Percentiles rank a stretch among this genome's conserved stretches.
Evolutionary conservation across 805 yeast genomes (phyloP).

Genomic region (Kregervanrija delftensis): DNA sequence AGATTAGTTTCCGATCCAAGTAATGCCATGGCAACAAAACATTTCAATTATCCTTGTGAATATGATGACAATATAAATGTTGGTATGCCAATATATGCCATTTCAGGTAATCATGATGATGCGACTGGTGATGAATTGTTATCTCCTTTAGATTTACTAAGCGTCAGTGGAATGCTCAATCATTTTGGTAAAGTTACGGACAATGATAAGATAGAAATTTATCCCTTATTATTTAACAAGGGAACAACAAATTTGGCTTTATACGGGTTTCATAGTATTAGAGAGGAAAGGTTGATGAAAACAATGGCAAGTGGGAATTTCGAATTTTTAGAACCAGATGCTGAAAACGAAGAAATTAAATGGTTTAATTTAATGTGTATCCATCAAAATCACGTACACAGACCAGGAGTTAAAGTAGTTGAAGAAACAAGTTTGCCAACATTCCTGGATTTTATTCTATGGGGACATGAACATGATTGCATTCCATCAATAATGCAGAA

Average conservation of each 20-base stretch:
- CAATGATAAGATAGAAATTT: conserved; percentile 64
- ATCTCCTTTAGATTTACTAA: conserved; percentile 79
- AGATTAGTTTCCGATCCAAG: conserved; percentile 78
- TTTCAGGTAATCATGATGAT: conserved; percentile 95
- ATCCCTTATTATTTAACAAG: conserved; percentile 76
- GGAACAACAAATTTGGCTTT: conserved; percentile 78
- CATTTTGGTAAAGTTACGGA: conserved; percentile 82
- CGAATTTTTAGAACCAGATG: conserved; percentile 64
- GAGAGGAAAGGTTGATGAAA: conserved; percentile 83
- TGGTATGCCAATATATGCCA: conserved; percentile 84
- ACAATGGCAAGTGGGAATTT: conserved; percentile 78
- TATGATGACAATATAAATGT: conserved; percentile 89
- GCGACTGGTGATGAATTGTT: conserved; percentile 81
- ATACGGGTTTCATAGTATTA: conserved; percentile 80
- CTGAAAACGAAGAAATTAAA: conserved; percentile 39
- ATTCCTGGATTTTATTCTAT: conserved; percentile 74
- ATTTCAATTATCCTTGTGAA: conserved; percentile 69
- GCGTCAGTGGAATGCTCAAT: conserved; percentile 77
- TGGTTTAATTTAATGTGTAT: conserved; percentile 86
- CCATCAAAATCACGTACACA: conserved; percentile 86
- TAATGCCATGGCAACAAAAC: conserved; percentile 47
- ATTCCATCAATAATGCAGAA: conserved; percentile 60
- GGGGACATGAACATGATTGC: conserved; percentile 99
- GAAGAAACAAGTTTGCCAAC: conserved; percentile 82
- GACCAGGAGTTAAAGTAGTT: conserved; percentile 71